Percentiles rank a stretch among this genome's conserved stretches.
Evolutionary conservation across 768 basidiomycete genomes (phyloP).

Genomic region (Mycena venus): DNA sequence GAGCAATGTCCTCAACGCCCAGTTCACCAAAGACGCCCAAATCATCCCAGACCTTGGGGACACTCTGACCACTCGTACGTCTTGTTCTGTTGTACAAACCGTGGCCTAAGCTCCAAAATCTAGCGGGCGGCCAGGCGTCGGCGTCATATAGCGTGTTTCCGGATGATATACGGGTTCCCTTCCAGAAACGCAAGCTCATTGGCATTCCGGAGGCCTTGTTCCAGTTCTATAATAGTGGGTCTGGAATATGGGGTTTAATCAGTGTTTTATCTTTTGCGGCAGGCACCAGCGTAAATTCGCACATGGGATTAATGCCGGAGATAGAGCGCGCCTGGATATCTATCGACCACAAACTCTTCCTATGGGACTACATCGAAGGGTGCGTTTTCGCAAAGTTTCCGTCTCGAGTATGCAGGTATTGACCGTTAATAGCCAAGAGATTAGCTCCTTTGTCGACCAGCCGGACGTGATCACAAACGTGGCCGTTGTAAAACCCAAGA

Average conservation of each 20-base stretch:
- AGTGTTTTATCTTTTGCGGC: conserved; percentile 4
- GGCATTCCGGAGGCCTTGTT: conserved; percentile 85
- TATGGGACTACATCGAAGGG: conserved; percentile 98
- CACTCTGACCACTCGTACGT: conserved; percentile 70
- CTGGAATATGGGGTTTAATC: background rate
- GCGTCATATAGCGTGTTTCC: conserved; percentile 83
- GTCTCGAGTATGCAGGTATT: background rate
- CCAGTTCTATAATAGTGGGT: conserved; percentile 81
- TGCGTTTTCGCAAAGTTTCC: conserved; percentile 50
- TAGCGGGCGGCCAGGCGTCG: conserved; percentile 78
- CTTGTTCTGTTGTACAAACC: conserved; percentile 17
- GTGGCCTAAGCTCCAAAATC: conserved; percentile 18
- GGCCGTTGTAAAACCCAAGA: conserved; percentile 88
- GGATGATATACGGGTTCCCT: conserved; percentile 83
- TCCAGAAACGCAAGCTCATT: conserved; percentile 82
- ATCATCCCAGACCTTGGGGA: conserved; percentile 84
- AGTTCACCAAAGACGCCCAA: conserved; percentile 79
- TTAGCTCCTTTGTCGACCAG: conserved; percentile 93
- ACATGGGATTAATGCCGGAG: conserved; percentile 93
- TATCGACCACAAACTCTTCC: conserved; percentile 92
- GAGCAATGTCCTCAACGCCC: conserved; percentile 75
- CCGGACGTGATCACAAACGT: conserved; percentile 92
- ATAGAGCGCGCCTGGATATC: conserved; percentile 97
- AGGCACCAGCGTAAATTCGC: conserved; percentile 80
- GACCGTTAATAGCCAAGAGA: conserved; percentile 74